These are phyloP conservation scores for Colletotrichum sp. DNA, from an alignment of 2,329 filamentous ascomycete species.

Conservation along the genomic window DNA sequence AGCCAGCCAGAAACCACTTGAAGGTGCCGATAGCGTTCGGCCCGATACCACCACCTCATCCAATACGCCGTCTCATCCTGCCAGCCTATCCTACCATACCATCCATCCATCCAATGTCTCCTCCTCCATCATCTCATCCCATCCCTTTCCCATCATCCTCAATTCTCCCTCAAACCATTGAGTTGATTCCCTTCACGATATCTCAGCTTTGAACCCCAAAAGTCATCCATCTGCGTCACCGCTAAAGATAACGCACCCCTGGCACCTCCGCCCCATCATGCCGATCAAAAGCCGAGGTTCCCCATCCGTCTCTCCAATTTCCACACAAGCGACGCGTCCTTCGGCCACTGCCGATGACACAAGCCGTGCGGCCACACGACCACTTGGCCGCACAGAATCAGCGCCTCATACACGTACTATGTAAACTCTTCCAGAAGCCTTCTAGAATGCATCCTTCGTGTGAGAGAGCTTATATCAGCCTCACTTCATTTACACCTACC, in stretches of 20 bases:
- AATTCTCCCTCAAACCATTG: not conserved
- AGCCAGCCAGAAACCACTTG: not conserved
- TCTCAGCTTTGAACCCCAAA: not conserved
- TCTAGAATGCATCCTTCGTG: not conserved
- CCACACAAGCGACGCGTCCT: not conserved
- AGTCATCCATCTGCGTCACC: not conserved
- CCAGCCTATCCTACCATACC: not conserved
- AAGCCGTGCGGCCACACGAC: not conserved
- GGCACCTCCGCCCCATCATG: not conserved
- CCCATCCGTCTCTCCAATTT: not conserved
- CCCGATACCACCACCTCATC: not conserved
- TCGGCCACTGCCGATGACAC: not conserved
- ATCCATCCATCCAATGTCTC: not conserved
- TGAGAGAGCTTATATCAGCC: not conserved
- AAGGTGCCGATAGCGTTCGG: not conserved
- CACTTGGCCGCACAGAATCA: not conserved
- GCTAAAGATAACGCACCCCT: not conserved
- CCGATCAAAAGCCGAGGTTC: conserved; percentile 14
- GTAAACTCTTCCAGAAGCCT: not conserved
- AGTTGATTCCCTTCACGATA: not conserved
- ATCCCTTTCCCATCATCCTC: not conserved
- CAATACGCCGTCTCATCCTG: not conserved
- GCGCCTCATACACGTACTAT: too few relatives aligned
- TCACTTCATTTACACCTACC: not conserved
- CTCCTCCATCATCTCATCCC: not conserved